Percentiles rank a stretch among this genome's conserved stretches.
Evolutionary conservation across 805 yeast genomes (phyloP).

Genomic region (Ogataea naganishii): DNA sequence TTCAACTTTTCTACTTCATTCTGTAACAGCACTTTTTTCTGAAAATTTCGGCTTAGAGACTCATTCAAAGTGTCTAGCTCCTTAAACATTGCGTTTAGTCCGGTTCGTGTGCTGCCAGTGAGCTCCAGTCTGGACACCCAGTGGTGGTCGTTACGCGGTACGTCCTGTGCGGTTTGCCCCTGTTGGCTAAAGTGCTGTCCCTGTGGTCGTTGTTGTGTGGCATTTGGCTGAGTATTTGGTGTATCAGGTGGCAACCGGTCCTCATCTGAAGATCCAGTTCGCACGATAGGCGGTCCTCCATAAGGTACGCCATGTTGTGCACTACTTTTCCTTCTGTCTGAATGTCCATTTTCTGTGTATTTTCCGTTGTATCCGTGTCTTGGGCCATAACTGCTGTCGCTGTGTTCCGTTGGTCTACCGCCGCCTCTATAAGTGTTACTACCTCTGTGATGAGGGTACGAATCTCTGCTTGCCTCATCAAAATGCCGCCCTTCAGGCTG

Average conservation of each 20-base stretch:
- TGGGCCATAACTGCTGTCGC: conserved; percentile 5
- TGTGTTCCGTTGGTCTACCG: conserved; percentile 2
- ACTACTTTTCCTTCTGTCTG: no score
- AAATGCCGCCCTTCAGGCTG: neutral
- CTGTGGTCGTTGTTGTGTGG: no score
- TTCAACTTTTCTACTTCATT: conserved; percentile 18
- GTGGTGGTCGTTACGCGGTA: conserved; percentile 13
- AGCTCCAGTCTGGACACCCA: conserved; percentile 20
- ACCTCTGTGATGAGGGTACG: neutral
- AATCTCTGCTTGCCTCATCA: neutral
- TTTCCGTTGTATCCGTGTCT: conserved; percentile 4
- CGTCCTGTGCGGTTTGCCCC: conserved; percentile 3
- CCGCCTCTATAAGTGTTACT: conserved; percentile 5
- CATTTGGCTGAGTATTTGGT: no score
- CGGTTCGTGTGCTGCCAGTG: conserved; percentile 11
- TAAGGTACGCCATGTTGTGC: no score
- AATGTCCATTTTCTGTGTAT: conserved; percentile 1
- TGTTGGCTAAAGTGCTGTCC: no score
- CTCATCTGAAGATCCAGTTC: no score
- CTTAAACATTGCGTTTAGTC: conserved; percentile 10
- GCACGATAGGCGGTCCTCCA: no score
- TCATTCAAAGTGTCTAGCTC: conserved; percentile 17
- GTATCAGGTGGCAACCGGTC: no score
- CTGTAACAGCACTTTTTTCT: conserved; percentile 16
- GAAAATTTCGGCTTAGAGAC: conserved; percentile 6